These are phyloP conservation scores for Aspergillus pseudonomiae DNA, from an alignment of 2,329 filamentous ascomycete species.

Conservation along the genomic window DNA sequence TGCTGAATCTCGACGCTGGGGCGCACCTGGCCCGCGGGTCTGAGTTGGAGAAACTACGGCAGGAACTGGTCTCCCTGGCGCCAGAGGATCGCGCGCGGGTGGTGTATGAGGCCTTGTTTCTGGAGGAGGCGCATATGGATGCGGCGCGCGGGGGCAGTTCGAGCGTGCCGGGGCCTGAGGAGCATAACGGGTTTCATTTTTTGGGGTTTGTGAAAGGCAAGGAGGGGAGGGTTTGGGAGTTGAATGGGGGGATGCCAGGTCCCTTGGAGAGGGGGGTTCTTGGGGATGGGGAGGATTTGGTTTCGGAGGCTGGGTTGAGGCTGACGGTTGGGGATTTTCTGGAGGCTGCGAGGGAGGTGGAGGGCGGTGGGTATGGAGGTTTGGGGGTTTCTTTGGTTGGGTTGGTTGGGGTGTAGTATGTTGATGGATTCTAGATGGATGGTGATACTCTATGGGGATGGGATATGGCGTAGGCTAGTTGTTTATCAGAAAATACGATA, in stretches of 20 bases:
- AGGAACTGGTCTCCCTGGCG: conserved; percentile 47
- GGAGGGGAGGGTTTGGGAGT: conserved; percentile 38
- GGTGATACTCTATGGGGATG: not conserved
- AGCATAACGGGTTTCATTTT: conserved; percentile 27
- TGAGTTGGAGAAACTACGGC: conserved; percentile 49
- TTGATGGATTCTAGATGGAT: not conserved
- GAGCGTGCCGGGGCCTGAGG: conserved; percentile 3
- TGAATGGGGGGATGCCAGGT: conserved; percentile 36
- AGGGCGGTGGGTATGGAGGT: not conserved
- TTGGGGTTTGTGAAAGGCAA: conserved; percentile 36
- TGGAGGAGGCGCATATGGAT: conserved; percentile 30
- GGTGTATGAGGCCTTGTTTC: conserved; percentile 47
- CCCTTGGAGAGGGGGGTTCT: conserved; percentile 34
- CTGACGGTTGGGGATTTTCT: conserved; percentile 18
- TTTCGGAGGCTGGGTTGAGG: conserved; percentile 30
- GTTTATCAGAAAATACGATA: not conserved
- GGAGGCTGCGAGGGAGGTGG: not conserved
- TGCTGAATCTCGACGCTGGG: conserved; percentile 53
- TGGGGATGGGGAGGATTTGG: conserved; percentile 32
- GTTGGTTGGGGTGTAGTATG: not conserved
- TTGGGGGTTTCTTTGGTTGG: not conserved
- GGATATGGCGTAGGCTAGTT: not conserved
- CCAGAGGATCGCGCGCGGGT: conserved; percentile 53
- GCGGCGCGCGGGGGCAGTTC: conserved; percentile 10
- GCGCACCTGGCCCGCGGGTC: conserved; percentile 47